Conservation (phyloP, 805 yeast species). For the Tetrapisispora pingtungensis region DNA sequence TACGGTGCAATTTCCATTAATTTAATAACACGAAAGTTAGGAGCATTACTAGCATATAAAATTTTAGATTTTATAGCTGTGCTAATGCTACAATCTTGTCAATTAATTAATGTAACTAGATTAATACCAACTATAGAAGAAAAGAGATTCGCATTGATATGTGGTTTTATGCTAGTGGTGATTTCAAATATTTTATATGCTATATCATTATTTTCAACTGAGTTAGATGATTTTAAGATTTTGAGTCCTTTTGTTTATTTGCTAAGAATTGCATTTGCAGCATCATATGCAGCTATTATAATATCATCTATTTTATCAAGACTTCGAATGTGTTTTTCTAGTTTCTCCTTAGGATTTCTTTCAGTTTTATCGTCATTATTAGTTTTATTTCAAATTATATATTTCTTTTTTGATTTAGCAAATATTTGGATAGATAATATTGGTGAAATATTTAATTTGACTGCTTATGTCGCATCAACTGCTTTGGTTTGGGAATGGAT, state of each 20-base stretch:
- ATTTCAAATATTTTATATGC: slow-evolving; percentile 64
- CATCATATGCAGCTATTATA: slow-evolving; percentile 57
- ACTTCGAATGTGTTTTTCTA: slow-evolving; percentile 40
- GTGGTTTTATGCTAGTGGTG: slow-evolving; percentile 45
- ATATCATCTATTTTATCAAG: slow-evolving; percentile 46
- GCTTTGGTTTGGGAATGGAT: slow-evolving; percentile 84
- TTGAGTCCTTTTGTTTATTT: slow-evolving; percentile 67
- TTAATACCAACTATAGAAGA: slow-evolving; percentile 59
- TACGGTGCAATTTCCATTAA: slow-evolving; percentile 27
- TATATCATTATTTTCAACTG: slow-evolving; percentile 31
- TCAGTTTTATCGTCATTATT: slow-evolving; percentile 46
- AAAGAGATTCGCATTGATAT: slow-evolving; percentile 48
- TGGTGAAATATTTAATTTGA: slow-evolving; percentile 63
- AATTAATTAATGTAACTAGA: slow-evolving; percentile 62
- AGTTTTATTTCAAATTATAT: slow-evolving; percentile 51
- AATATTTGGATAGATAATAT: slow-evolving; percentile 66
- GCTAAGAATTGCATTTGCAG: slow-evolving; percentile 59
- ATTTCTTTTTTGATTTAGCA: slow-evolving; percentile 68
- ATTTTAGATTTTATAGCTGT: slow-evolving; percentile 50
- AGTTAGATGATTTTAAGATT: slow-evolving; percentile 34
- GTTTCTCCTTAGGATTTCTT: slow-evolving; percentile 39
- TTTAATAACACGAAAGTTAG: slow-evolving; percentile 29
- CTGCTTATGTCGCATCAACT: slow-evolving; percentile 60
- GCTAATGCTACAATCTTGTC: slow-evolving; percentile 50
- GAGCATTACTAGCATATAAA: slow-evolving; percentile 37